Conservation (phyloP, 1,284 basidiomycete species). For the Microbotryomycetes sp. region DNA sequence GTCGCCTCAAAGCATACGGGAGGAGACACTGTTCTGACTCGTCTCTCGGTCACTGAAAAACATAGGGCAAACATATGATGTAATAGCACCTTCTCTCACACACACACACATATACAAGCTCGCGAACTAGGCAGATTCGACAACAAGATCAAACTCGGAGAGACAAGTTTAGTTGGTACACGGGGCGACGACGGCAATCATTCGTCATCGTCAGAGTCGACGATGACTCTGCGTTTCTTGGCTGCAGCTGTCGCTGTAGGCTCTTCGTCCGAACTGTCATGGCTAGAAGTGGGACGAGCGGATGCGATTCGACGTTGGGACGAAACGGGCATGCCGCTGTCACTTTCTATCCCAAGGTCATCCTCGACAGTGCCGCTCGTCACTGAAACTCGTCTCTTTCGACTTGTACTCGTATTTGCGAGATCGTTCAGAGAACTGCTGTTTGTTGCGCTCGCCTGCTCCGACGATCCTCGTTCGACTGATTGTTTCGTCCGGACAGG, state of each 20-base stretch:
- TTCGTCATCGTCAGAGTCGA: constrained; percentile 28
- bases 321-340: neutral
- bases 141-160: too few relatives aligned
- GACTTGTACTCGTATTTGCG: neutral
- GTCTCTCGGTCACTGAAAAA: too few relatives aligned
- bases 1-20: too few relatives aligned
- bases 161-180: too few relatives aligned
- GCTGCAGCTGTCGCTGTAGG: constrained; percentile 1
- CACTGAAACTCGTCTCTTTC: neutral
- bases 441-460: neutral
- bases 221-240: constrained; percentile 23
- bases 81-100: too few relatives aligned
- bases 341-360: constrained; percentile 1
- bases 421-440: neutral
- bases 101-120: too few relatives aligned
- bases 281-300: neutral
- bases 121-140: too few relatives aligned
- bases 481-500: too few relatives aligned
- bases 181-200: too few relatives aligned
- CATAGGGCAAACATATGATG: too few relatives aligned
- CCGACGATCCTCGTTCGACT: neutral
- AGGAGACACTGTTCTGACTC: neutral
- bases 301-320: neutral
- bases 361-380: neutral
- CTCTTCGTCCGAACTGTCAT: neutral